A percentile compares a stretch with the other conserved stretches of the same genome.
Evolutionary conservation across 2,329 filamentous ascomycete genomes (phyloP).

Genomic region (Colletotrichum sp.): DNA sequence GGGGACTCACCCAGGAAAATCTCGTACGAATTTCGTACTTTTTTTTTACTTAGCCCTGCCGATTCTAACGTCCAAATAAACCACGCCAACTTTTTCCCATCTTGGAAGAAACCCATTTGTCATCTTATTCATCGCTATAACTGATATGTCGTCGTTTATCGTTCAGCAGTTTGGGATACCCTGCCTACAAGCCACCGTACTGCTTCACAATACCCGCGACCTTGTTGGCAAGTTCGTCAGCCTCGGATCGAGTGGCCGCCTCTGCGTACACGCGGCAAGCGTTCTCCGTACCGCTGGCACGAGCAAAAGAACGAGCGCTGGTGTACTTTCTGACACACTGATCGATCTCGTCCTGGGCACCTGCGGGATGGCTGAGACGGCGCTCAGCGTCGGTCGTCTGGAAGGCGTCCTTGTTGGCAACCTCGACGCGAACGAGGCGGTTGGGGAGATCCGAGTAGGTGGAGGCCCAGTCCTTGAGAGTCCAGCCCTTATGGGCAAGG

Average conservation of each 20-base stretch:
- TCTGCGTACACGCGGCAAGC: slow-evolving; percentile 96
- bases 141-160: background rate
- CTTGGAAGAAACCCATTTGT: background rate
- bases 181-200: slow-evolving; percentile 40
- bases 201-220: slow-evolving; percentile 79
- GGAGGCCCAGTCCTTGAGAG: slow-evolving; percentile 85
- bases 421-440: slow-evolving; percentile 91
- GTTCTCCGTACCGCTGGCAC: slow-evolving; percentile 94
- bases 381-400: slow-evolving; percentile 92
- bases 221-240: slow-evolving; percentile 86
- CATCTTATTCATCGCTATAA: background rate
- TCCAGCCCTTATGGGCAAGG: slow-evolving; percentile 93
- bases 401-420: slow-evolving; percentile 87
- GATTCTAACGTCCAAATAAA: background rate
- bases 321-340: slow-evolving; percentile 88
- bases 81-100: background rate
- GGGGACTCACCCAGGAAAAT: background rate
- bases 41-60: background rate
- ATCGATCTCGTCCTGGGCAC: slow-evolving; percentile 87
- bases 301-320: slow-evolving; percentile 86
- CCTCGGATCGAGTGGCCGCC: slow-evolving; percentile 86
- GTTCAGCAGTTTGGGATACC: background rate
- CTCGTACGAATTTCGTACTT: background rate
- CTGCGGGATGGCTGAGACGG: slow-evolving; percentile 78
- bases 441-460: slow-evolving; percentile 96